Percentiles rank a stretch among this genome's conserved stretches.
Conservation (phyloP, 257 asterid genomes). For the Ilex aquifolium region DNA sequence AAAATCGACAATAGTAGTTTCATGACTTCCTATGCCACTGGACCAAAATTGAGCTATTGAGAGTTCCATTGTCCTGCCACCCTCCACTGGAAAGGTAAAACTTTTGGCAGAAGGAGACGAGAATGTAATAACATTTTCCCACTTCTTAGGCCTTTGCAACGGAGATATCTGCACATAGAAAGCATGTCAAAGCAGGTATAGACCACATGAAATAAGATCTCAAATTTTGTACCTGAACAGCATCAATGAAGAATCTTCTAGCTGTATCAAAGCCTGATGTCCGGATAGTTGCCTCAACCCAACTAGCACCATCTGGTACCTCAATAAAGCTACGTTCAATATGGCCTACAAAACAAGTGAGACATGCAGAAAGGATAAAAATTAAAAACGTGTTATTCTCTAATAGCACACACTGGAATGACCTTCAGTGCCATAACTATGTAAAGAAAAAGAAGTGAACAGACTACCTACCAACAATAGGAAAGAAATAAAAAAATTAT, state of each 20-base stretch:
- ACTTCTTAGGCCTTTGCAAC: slow-evolving; percentile 79
- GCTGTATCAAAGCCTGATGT: slow-evolving; percentile 82
- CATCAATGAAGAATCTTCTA: slow-evolving; percentile 72
- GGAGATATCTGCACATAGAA: slow-evolving; percentile 62
- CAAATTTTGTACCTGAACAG: slow-evolving; percentile 70
- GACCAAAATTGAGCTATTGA: slow-evolving; percentile 98
- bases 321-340: slow-evolving; percentile 82
- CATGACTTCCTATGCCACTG: slow-evolving; percentile 88
- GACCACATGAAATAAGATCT: slow-evolving; percentile 8
- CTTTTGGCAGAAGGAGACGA: slow-evolving; percentile 92
- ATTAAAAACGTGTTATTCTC: not conserved
- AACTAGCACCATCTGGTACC: slow-evolving; percentile 93
- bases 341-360: slow-evolving; percentile 43
- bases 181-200: slow-evolving; percentile 25
- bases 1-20: slow-evolving; percentile 62
- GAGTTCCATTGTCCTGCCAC: slow-evolving; percentile 88
- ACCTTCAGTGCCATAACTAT: too few species aligned
- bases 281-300: slow-evolving; percentile 88
- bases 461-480: too few species aligned
- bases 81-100: slow-evolving; percentile 77
- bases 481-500: not conserved
- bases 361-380: slow-evolving; percentile 8
- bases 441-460: not conserved
- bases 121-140: slow-evolving; percentile 80
- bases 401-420: not conserved